Percentiles rank a stretch among this genome's conserved stretches.
phyloP scores from a whole-genome alignment of 805 yeast species.

The Pachysolen tannophilus region DNA sequence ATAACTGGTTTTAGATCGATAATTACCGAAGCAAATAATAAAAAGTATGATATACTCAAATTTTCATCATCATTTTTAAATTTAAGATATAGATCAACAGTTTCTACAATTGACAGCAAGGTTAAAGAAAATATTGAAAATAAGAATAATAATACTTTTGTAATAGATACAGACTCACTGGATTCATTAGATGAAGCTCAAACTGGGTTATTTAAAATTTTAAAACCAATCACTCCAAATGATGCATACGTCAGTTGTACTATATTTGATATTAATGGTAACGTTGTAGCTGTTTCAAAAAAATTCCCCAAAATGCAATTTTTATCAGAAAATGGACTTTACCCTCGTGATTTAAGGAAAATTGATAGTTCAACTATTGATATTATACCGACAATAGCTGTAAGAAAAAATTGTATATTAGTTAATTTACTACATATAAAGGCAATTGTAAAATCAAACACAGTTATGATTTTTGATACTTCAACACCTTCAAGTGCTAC shows the following conservation, averaged over 20 bases:
- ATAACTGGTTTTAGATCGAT: not conserved
- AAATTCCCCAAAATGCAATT: conserved; percentile 70
- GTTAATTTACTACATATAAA: conserved; percentile 82
- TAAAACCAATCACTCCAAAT: conserved; percentile 39
- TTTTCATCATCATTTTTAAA: too few relatives aligned
- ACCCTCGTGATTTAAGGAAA: conserved; percentile 82
- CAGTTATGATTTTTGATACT: conserved; percentile 79
- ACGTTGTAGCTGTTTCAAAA: conserved; percentile 59
- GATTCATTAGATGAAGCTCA: too few relatives aligned
- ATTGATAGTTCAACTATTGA: conserved; percentile 69
- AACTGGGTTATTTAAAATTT: conserved; percentile 13
- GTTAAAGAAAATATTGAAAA: too few relatives aligned
- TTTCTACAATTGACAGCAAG: too few relatives aligned
- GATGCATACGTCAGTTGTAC: conserved; percentile 68
- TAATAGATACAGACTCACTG: too few relatives aligned
- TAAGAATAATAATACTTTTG: too few relatives aligned
- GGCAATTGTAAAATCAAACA: conserved; percentile 76
- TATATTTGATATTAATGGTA: conserved; percentile 63
- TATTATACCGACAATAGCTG: conserved; percentile 84
- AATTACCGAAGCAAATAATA: too few relatives aligned
- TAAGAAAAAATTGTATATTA: conserved; percentile 68
- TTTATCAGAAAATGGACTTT: conserved; percentile 60
- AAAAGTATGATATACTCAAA: too few relatives aligned
- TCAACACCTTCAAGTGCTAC: conserved; percentile 55
- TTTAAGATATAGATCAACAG: too few relatives aligned